Evolutionary conservation across 2,329 filamentous ascomycete genomes (phyloP).

Genomic region (Beauveria varroae): DNA sequence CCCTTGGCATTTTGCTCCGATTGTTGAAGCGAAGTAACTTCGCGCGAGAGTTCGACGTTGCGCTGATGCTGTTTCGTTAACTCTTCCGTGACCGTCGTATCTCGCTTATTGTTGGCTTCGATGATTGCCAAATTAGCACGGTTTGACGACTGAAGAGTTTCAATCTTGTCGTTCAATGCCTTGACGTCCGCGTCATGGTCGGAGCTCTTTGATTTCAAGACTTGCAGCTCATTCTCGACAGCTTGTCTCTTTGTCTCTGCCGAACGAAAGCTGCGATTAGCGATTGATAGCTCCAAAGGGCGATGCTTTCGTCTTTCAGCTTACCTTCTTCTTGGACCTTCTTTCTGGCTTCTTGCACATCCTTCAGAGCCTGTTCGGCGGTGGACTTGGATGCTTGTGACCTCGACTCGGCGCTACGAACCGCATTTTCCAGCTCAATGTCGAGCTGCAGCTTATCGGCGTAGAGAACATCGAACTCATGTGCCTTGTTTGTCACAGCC

Average conservation of each 20-base stretch:
- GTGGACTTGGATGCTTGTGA: conserved; percentile 74
- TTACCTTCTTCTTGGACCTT: conserved; percentile 79
- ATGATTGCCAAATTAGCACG: conserved; percentile 83
- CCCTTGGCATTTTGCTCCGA: conserved; percentile 75
- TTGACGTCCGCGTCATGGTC: conserved; percentile 69
- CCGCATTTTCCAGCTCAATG: conserved; percentile 87
- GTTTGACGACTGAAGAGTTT: conserved; percentile 83
- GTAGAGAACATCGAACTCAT: conserved; percentile 72
- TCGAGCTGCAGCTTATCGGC: conserved; percentile 84
- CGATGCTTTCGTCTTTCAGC: conserved; percentile 15
- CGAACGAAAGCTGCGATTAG: conserved; percentile 16
- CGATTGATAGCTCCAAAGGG: conserved; percentile 4
- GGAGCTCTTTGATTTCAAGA: conserved; percentile 66
- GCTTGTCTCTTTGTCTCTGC: conserved; percentile 68
- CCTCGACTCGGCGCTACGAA: conserved; percentile 75
- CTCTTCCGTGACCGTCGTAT: conserved; percentile 79
- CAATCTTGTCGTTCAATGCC: conserved; percentile 72
- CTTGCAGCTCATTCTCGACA: conserved; percentile 74
- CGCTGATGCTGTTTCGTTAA: conserved; percentile 85
- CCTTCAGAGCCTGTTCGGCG: conserved; percentile 74
- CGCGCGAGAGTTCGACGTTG: conserved; percentile 72
- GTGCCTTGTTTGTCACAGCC: conserved; percentile 69
- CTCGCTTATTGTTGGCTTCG: conserved; percentile 80
- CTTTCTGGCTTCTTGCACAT: conserved; percentile 72
- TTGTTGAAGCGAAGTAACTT: conserved; percentile 76